Percentiles rank a stretch among this genome's conserved stretches.
These are phyloP conservation scores for Brassica napus DNA, from an alignment of 345 rosid species.

Conservation along the genomic window Da-Ae NC_063447.1:11109001-11109500, in stretches of 20 bases:
- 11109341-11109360: slow-evolving; percentile 78
- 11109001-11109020: too few relatives aligned
- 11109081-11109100: not conserved
- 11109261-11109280: slow-evolving; percentile 80
- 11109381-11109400: slow-evolving; percentile 70
- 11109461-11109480: slow-evolving; percentile 5
- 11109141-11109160: not conserved
- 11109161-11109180: not conserved
- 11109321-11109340: slow-evolving; percentile 64
- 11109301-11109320: slow-evolving; percentile 65
- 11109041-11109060: not conserved
- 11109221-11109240: slow-evolving; percentile 85
- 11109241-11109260: slow-evolving; percentile 88
- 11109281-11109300: slow-evolving; percentile 62
- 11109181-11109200: not conserved
- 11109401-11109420: slow-evolving; percentile 67
- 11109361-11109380: slow-evolving; percentile 58
- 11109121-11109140: not conserved
- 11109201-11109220: slow-evolving; percentile 45
- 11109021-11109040: not conserved
- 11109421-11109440: not conserved
- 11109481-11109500: not conserved
- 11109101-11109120: not conserved
- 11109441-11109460: not conserved
- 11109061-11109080: slow-evolving; percentile 1